A percentile compares a stretch with the other conserved stretches of the same genome.
Evolutionary conservation across 2,329 filamentous ascomycete genomes (phyloP).

Genomic region (Aspergillus thermomutatus): DNA sequence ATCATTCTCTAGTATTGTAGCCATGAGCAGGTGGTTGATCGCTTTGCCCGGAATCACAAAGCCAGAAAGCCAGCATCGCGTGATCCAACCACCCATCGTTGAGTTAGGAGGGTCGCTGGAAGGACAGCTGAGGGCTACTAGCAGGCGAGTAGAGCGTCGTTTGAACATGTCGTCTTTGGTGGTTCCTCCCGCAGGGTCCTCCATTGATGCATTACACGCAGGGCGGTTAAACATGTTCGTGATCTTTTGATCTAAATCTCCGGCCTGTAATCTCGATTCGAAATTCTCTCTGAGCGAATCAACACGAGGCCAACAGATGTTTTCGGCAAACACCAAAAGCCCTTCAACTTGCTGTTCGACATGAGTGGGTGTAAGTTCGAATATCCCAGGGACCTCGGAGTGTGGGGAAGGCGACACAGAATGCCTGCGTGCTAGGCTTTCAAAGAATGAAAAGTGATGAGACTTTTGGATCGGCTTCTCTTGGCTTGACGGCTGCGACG

Average conservation of each 20-base stretch:
- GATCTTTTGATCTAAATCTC: constrained; percentile 9
- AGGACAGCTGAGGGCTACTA: constrained; percentile 24
- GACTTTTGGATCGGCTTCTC: constrained; percentile 13
- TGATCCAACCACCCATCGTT: constrained; percentile 52
- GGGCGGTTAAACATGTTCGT: constrained; percentile 12
- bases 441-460: constrained; percentile 22
- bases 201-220: constrained; percentile 7
- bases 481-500: neutral
- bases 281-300: constrained; percentile 38
- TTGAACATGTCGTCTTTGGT: constrained; percentile 30
- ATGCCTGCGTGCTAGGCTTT: constrained; percentile 20
- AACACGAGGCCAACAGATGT: constrained; percentile 48
- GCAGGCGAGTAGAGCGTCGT: constrained; percentile 24
- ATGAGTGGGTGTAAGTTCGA: constrained; percentile 35
- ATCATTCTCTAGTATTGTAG: constrained; percentile 55
- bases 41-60: constrained; percentile 54
- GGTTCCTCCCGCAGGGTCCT: constrained; percentile 1
- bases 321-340: constrained; percentile 49
- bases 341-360: constrained; percentile 47
- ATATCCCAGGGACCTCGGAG: constrained; percentile 30
- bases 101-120: constrained; percentile 10
- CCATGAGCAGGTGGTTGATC: constrained; percentile 54
- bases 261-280: constrained; percentile 31
- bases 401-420: constrained; percentile 10
- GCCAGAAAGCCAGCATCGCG: constrained; percentile 53